Evolutionary conservation across 305 asterid genomes (phyloP), one percentile per base, ranked within the genome.

Genomic region (Fraxinus baroniana): DNA sequence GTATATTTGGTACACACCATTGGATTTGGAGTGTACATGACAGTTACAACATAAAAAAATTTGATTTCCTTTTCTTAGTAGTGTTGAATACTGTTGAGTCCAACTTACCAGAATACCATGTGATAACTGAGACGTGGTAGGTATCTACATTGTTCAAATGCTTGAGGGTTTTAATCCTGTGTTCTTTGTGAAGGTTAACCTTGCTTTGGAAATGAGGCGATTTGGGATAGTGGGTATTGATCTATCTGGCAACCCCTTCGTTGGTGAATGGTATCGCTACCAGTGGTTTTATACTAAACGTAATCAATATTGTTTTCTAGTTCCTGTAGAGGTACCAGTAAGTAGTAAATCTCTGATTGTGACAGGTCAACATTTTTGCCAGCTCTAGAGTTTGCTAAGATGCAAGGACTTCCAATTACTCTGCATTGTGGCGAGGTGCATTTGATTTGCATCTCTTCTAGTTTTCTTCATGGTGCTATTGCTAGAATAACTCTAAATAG

Each of bases 361-460:
- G 66, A 57, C 81, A 95, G 98, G 99, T 28, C 13, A 80, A 94
- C 98, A 7, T 92, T 89, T 92, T 85, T 91, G 79, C 97, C 99
- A 52, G 99, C 95, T 84, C 85, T 95, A 84, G 89, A 90, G 85
- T 93, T 78, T 88, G 97, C 99, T 80, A 94, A 88, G 90, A 89
- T 88, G 85, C 94, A 89, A 86, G 97, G 96, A 75, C 93, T 95
- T 78, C 83, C 87, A 18, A 80, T 94, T 81, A 94, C 99, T 77
- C 94, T 95, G 62, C 99, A 95, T 81, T 95, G 98, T 82, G 98
- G 99, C 79, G 98, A 95, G 99, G 99, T 94, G 92, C 89, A 82
- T 86, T 83, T 88, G 57, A 64, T 90, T 83, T 85, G 82, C 70
- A 85, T 84, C 83, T 77, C 18, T 79, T 79, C 80, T 55, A 70